Evolutionary conservation across 2,329 filamentous ascomycete species (phyloP), one percentile per base, ranked within the genome.

Genomic region (Fusarium compactum): DNA sequence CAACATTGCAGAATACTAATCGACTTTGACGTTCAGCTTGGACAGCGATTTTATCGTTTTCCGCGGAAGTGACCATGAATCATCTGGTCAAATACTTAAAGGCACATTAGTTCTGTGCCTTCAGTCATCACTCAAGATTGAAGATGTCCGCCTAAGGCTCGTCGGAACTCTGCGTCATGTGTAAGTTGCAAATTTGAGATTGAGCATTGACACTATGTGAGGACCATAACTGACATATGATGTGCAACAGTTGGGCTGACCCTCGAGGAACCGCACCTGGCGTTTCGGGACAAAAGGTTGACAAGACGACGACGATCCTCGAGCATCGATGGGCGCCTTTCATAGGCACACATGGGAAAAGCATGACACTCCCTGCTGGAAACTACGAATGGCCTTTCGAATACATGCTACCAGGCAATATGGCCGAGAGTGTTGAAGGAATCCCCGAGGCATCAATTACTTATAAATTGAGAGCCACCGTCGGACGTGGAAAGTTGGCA

Each of bases 381-480:
- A 95, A 95, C 80, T 94, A 96, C 80, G 92, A 95, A 79, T 95
- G 92, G 82, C 92, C 92, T 0, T 95, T 96, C 78, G 90, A 94
- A 73, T 84, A 91, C 61, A 84, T 92, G 62, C 83, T 95, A n/a
- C 87, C 91, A 18, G 92, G 92, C 61, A 83, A 88, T 74, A 90
- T 86, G 25, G 88, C 93, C 20, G 96, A 98, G 85, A 97, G 94
- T 76, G 89, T 99, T 43, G 96, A 98, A 81, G 96, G 96, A 6
- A 84, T 98, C 60, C 86, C 88, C 59, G 93, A 97, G 74, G 95
- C 92, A 18, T 95, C 92, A 81, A 90, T 98, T 65, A 92, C 93
- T 50, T 99, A 98, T 82, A 91, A 92, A 71, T 85, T 99, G 76
- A 97, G 97, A 81, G 96, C 95, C 3, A 95, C 94, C 54, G 91